Evolutionary conservation across 768 basidiomycete genomes (phyloP), one percentile per base, ranked within the genome.

Genomic region (Xerocomellus intermedius): DNA sequence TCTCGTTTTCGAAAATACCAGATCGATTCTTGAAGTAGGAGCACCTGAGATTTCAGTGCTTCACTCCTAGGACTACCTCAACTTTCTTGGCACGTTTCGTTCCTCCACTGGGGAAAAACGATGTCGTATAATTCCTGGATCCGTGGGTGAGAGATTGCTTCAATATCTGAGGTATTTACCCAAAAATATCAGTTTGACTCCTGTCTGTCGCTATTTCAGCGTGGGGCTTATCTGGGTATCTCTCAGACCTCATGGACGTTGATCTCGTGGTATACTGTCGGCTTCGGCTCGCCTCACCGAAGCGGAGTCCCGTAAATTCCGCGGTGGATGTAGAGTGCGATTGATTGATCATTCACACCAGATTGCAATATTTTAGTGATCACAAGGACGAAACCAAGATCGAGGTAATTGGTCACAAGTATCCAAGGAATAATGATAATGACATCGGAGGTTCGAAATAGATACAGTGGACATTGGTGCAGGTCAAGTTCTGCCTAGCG

Each of bases 11-110:
- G 51, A 56, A 55, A 70, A 53, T 60, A 51, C 32, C 56, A 59
- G 56, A 55, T 48, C 66, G 50, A 61, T 59, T 57, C 59, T 59
- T 58, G 64, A 61, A 56, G 38, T 59, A 54, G 58, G 59, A 53
- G 38, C 39, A 37, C 48, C 55, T 57, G 45, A 50, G 42, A 53
- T 35, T 35, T 44, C 50, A 37, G 54, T 37, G 28, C 49, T 47
- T 39, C 39, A 26, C 55, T 51, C 46, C 26, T 39, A n/a, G 48
- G 46, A 30, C 39, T 19, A 28, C 33, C 19, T 43, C 42, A n/a
- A 42, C 45, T 32, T 42, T 30, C 19, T 47, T 26, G 26, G 42
- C 44, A 49, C 26, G 30, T 45, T 43, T 30, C 41, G 38, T 17
- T 22, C 33, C 32, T 17, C 26, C 22, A 13, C 7, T 12, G n/a